Evolutionary conservation across 2,329 filamentous ascomycete species (phyloP), one percentile per base, ranked within the genome.

Genomic region (Colletotrichum noveboracense): DNA sequence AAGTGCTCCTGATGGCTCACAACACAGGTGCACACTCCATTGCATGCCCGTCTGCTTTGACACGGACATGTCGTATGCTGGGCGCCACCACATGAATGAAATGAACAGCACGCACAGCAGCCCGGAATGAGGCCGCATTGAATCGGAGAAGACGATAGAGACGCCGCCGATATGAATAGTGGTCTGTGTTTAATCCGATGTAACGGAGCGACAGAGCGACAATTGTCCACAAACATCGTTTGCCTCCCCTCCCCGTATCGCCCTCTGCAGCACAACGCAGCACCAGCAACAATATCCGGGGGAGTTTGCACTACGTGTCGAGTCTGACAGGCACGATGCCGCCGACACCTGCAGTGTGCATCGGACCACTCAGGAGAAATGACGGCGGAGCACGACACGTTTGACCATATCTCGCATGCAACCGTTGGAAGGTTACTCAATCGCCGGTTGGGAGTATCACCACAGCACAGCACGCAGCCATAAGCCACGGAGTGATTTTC

Each of bases 381-480:
- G 60, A 74, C 28, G 60, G 18, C 60, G 52, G 62, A 55, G 36
- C 61, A 61, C 36, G 43, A 26, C 32, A 21, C 43, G 71, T 70
- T 62, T 61, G 60, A 74, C 28, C 16, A 66, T 71, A 60, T 76
- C 71, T 70, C 71, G 55, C 69, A 76, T 68, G 66, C 66, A 75
- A 56, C 38, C 28, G 52, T 43, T 65, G 48, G 66, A 70, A 70
- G 60, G 38, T 70, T 32, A 38, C 38, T 76, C 62, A 60, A 65
- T 68, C 70, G 70, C 48, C 65, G 71, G 24, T 32, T 24, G 62
- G 8, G 24, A 38, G 56, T 69, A 32, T 65, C 60, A 73, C 43
- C 30, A 52, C 72, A 36, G 36, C 16, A 48, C 10, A 28, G 10
- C 24, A 36, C 43, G 43, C 56, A 48, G 64, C 28, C 52, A 38